These are phyloP conservation scores for Scleroderma bovista DNA, from an alignment of 768 basidiomycete species.

Conservation along the genomic window DNA sequence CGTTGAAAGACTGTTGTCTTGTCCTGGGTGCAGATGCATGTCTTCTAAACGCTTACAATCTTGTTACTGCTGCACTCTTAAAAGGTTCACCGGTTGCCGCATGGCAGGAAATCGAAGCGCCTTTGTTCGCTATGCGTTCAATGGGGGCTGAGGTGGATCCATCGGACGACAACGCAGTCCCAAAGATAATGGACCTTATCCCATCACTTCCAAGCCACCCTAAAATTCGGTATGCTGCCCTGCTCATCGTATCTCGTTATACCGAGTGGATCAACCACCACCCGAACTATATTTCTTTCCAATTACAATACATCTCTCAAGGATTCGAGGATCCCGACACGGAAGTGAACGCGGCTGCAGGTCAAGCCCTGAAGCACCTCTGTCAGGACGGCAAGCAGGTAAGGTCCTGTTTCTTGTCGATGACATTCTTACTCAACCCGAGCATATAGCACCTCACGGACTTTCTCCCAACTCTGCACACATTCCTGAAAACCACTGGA, in stretches of 20 bases:
- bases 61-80: slow-evolving; percentile 70
- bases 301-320: slow-evolving; percentile 85
- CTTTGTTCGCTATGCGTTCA: slow-evolving; percentile 93
- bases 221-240: slow-evolving; percentile 88
- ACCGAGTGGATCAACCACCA: slow-evolving; percentile 95
- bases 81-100: slow-evolving; percentile 51
- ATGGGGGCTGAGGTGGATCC: slow-evolving; percentile 95
- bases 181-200: slow-evolving; percentile 93
- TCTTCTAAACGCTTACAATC: slow-evolving; percentile 72
- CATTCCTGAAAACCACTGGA: slow-evolving; percentile 79
- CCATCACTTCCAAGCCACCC: slow-evolving; percentile 87
- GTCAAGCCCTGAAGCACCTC: slow-evolving; percentile 92
- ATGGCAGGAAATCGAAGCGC: slow-evolving; percentile 98
- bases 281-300: slow-evolving; percentile 77
- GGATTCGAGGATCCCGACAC: slow-evolving; percentile 79
- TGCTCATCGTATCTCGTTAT: slow-evolving; percentile 92
- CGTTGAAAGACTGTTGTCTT: slow-evolving; percentile 95
- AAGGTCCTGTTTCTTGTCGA: slow-evolving; percentile 11
- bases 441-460: slow-evolving; percentile 73
- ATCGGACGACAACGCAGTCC: slow-evolving; percentile 78
- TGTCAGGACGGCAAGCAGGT: slow-evolving; percentile 96
- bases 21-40: slow-evolving; percentile 87
- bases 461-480: slow-evolving; percentile 86
- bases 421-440: background rate
- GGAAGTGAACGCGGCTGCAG: slow-evolving; percentile 90